Base-by-base conservation (phyloP, 106 monocot species). In the Ottelia alismoides region DNA sequence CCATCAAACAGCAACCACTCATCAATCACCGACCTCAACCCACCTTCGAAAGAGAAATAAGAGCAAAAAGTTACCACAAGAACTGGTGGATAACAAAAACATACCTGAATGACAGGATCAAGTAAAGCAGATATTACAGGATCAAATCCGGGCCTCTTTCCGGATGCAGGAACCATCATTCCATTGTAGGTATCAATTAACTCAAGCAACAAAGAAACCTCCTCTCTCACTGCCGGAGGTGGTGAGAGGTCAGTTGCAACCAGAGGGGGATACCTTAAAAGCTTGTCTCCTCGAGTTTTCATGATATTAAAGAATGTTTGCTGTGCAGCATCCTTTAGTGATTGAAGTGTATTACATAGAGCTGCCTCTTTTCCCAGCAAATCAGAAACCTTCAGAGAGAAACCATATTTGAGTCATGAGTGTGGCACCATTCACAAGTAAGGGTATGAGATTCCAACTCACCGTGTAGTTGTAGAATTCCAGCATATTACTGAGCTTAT, bases 131-230 rank as follows among this genome's bases (percentile, higher is more conserved):
- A 44, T 47, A 98, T 72, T 16, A 98, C 96, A 24, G 82, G 77
- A 70, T 85, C 77, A 65, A 98, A 98, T 11, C 85, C 82, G 46
- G 82, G 74, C 70, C 73, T 98, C 51, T 72, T 82, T 20, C 76
- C 85, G 51, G 85, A 98, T 51, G 85, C 82, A 75, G 96, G 75
- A 63, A 89, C 60, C 96, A 98, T 98, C 81, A 85, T 98, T 67
- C 82, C 70, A 25, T 82, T 75, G 74, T 85, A 85, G 51, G 81
- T 82, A 49, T 98, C 85, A 27, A 98, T 85, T 66, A 98, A 72
- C 69, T 98, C 96, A 63, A 98, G 71, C 56, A 98, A 64, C 59
- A 98, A 70, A 30, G 96, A 85, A 17, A 98, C 76, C 47, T 76
- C 89, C 75, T 98, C 96, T 49, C 89, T 71, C 55, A 98, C 82